phyloP scores from a whole-genome alignment of 202 grass and related monocot genomes.

The Miscanthus sacchariflorus region DNA sequence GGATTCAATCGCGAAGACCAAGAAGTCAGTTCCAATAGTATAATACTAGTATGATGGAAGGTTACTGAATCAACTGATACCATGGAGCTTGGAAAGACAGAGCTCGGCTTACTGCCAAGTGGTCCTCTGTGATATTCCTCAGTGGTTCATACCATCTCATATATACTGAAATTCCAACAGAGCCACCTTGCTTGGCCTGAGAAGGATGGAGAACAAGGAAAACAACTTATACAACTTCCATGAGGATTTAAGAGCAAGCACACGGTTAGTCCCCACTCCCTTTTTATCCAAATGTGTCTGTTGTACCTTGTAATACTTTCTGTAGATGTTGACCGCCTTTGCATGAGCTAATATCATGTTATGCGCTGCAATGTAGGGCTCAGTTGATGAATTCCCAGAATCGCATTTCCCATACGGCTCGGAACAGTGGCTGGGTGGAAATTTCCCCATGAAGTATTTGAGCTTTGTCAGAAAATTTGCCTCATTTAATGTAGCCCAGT shows the following conservation, averaged over 20 bases:
- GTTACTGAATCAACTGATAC: constrained; percentile 32
- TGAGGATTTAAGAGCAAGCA: background rate
- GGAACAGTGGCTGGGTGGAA: constrained; percentile 52
- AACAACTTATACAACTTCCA: background rate
- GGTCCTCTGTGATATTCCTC: constrained; percentile 47
- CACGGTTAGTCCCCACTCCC: background rate
- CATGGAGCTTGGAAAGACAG: constrained; percentile 46
- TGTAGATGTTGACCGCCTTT: constrained; percentile 49
- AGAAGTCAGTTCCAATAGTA: background rate
- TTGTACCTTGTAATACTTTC: constrained; percentile 53
- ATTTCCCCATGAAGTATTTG: background rate
- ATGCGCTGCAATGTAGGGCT: constrained; percentile 59
- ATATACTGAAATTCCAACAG: constrained; percentile 45
- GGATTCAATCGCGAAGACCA: background rate
- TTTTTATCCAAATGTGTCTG: background rate
- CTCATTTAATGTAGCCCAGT: constrained; percentile 58
- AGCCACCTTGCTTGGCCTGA: constrained; percentile 60
- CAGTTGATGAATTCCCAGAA: constrained; percentile 48
- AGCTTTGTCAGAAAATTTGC: constrained; percentile 35
- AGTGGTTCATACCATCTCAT: constrained; percentile 55
- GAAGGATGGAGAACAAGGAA: background rate
- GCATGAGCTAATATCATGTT: constrained; percentile 58
- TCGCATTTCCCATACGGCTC: constrained; percentile 42
- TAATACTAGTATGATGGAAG: background rate
- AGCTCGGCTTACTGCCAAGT: constrained; percentile 51